A percentile compares a stretch with the other conserved stretches of the same genome.
Evolutionary conservation across 179 eudicot species (phyloP).

Genomic region (Corrigiola litoralis): DNA sequence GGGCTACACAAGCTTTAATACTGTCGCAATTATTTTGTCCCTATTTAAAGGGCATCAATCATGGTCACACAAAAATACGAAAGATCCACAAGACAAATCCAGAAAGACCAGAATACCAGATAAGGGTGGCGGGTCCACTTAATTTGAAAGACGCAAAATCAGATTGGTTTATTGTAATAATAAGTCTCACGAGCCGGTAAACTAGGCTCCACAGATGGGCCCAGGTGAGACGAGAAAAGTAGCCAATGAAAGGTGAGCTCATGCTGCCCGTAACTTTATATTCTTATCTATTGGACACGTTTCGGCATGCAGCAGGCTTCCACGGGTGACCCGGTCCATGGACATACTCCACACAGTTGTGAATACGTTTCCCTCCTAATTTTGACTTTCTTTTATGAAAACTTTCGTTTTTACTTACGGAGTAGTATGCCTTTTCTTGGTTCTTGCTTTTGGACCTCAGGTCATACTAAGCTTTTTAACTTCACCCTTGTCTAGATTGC

Average conservation of each 20-base stretch:
- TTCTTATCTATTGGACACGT: conserved; percentile 2
- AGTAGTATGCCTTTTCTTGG: no score
- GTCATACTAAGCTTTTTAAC: no score
- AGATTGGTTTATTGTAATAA: neutral
- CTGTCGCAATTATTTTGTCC: neutral
- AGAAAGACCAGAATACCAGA: no score
- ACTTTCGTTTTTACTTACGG: no score
- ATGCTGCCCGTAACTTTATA: neutral
- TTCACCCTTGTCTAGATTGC: no score
- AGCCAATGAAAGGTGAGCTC: neutral
- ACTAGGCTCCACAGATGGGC: neutral
- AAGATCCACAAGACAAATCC: neutral
- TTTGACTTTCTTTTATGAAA: no score
- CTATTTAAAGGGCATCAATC: neutral
- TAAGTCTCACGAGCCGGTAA: neutral
- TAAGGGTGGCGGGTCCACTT: neutral
- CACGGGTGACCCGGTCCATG: neutral
- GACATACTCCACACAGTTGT: no score
- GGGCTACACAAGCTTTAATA: neutral
- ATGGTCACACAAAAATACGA: neutral
- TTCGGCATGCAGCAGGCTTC: neutral
- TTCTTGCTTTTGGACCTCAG: no score
- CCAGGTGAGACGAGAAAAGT: neutral
- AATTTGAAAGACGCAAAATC: neutral
- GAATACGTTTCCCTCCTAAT: no score